These are phyloP conservation scores for Sclerotinia minor DNA, from an alignment of 2,329 filamentous ascomycete genomes.

Conservation along the genomic window DNA sequence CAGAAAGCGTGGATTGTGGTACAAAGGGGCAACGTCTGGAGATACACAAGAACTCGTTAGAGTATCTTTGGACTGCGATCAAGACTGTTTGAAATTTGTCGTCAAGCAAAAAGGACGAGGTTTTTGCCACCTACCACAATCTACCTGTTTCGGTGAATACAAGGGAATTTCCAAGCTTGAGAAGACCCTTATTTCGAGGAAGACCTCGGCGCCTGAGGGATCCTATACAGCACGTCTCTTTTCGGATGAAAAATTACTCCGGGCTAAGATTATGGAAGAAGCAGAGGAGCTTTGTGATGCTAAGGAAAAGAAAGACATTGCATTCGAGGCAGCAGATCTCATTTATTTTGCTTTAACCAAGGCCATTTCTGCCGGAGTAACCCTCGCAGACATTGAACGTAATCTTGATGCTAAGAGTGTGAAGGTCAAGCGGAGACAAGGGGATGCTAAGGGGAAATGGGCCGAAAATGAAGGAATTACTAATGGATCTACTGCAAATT, in stretches of 20 bases:
- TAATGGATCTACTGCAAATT: conserved; percentile 34
- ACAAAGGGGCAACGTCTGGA: conserved; percentile 92
- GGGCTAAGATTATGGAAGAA: conserved; percentile 98
- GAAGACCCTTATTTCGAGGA: conserved; percentile 80
- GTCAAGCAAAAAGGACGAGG: conserved; percentile 84
- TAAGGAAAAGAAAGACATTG: conserved; percentile 75
- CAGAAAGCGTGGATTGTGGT: conserved; percentile 91
- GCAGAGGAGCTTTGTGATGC: conserved; percentile 93
- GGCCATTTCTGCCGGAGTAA: conserved; percentile 81
- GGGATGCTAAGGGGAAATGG: conserved; percentile 93
- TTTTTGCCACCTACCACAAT: conserved; percentile 92
- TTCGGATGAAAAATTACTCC: conserved; percentile 82
- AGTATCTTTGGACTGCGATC: conserved; percentile 87
- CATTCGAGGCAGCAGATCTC: conserved; percentile 92
- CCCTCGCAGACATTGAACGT: conserved; percentile 82
- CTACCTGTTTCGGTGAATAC: conserved; percentile 88
- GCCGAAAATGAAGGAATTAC: conserved; percentile 75
- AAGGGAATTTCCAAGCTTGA: conserved; percentile 80
- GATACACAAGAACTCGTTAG: conserved; percentile 88
- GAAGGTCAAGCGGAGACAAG: conserved; percentile 90
- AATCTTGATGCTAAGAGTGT: conserved; percentile 93
- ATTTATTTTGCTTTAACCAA: conserved; percentile 95
- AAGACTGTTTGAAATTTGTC: conserved; percentile 85
- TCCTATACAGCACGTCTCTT: conserved; percentile 95
- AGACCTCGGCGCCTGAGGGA: conserved; percentile 76